A percentile compares a stretch with the other conserved stretches of the same genome.
Evolutionary conservation across 179 eudicot genomes (phyloP).

Genomic region (Heliamphora pulchella): DNA sequence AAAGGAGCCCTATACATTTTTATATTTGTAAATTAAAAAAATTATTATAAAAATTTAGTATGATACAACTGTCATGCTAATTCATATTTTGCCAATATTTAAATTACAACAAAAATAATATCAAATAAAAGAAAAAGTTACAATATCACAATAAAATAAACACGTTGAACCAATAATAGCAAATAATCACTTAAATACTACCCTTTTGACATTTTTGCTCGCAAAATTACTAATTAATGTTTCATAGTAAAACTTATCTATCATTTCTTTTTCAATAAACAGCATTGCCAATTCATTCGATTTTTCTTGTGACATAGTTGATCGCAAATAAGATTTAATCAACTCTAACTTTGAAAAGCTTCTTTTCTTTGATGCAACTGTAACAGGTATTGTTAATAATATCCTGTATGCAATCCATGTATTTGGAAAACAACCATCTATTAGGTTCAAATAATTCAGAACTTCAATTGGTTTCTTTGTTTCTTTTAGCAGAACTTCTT

Average conservation of each 20-base stretch:
- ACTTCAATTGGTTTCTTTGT: not conserved
- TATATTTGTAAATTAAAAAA: no score
- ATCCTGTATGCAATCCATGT: not conserved
- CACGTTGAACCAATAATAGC: no score
- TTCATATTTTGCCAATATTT: no score
- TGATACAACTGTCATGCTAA: no score
- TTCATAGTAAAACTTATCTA: not conserved
- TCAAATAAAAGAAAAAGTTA: no score
- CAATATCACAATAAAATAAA: no score
- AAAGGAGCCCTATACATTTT: no score
- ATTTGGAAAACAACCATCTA: not conserved
- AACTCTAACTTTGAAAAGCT: no score
- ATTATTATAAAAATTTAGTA: no score
- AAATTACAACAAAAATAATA: no score
- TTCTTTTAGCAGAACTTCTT: not conserved
- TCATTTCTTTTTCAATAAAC: not conserved
- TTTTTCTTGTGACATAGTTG: not conserved
- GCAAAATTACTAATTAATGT: not conserved
- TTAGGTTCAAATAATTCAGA: not conserved
- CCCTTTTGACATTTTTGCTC: no score
- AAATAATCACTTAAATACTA: no score
- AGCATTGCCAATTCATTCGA: not conserved
- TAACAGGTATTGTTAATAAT: not conserved
- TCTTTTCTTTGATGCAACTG: not conserved
- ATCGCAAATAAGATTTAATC: not conserved